Evolutionary conservation across 2,329 filamentous ascomycete genomes (phyloP), one percentile per base, ranked within the genome.

Genomic region (Penicillium vulpinum): DNA sequence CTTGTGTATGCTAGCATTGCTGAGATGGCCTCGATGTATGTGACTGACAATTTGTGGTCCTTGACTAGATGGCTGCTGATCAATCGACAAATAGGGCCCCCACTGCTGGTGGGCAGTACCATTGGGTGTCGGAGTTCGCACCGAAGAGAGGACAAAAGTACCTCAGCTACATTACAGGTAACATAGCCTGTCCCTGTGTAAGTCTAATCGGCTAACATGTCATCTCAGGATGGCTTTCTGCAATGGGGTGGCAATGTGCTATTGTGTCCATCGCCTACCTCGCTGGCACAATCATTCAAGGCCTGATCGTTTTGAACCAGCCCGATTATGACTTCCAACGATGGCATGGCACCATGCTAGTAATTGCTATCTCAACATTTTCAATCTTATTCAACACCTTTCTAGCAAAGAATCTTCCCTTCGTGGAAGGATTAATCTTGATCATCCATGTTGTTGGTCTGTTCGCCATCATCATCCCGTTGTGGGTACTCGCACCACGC

Each of bases 331-430:
- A 60, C 13, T 71, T 74, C 1, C 65, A 78, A 49, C 59, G 70
- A 54, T 81, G 77, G 77, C 77, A 80, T 54, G 75, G 72, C 3
- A 79, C 77, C 3, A 67, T 81, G 53, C 60, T 81, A 10, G 72
- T 76, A 21, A 71, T 77, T 58, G 75, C 71, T 11, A 75, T 77
- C 21, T 68, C 71, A 1, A 60, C 68, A 16, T 73, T 78, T 40
- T 73, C 73, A 3, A 73, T 77, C 24, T 52, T 77, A 8, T 75
- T 78, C 64, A 78, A 78, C 59, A 76, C 75, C 0, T 75, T 78
- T 52, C 57, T 75, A 2, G 73, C 73, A 13, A 70, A 72, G 52
- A 70, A 73, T 43, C 64, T 76, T 33, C 75, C 76, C 1, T 63
- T 74, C 39, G 67, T 78, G 28, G 76, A 79, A 61, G 69, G 66